Conservation (phyloP, 2,329 filamentous ascomycete species). For the Exserohilum turcica region DNA sequence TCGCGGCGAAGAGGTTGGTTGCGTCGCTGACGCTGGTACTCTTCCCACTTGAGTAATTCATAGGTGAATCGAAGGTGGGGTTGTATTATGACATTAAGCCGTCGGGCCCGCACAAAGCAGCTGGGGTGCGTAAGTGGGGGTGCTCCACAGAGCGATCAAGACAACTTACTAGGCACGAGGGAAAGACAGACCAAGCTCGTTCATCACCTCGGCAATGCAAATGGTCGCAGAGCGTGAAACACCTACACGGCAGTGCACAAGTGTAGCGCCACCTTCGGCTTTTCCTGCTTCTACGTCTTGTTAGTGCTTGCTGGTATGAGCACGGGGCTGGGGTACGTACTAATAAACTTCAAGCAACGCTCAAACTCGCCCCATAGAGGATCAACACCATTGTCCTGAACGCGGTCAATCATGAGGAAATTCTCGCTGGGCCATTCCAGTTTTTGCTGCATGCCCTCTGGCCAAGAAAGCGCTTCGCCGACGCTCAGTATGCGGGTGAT, state of each 20-base stretch:
- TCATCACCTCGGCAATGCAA: conserved; percentile 99
- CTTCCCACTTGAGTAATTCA: conserved; percentile 95
- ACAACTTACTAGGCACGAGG: conserved; percentile 77
- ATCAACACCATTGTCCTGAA: conserved; percentile 97
- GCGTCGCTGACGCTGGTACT: conserved; percentile 67
- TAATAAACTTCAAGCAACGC: conserved; percentile 87
- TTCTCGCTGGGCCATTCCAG: conserved; percentile 78
- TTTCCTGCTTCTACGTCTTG: conserved; percentile 73
- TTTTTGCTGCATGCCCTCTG: conserved; percentile 61
- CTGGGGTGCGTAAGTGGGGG: conserved; percentile 40
- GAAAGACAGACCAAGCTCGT: conserved; percentile 76
- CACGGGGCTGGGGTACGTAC: conserved; percentile 60
- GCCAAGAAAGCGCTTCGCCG: conserved; percentile 86
- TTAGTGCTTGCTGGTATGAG: conserved; percentile 10
- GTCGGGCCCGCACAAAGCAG: conserved; percentile 89
- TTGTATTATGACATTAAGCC: conserved; percentile 97
- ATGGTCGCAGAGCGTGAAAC: conserved; percentile 96
- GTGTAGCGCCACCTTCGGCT: conserved; percentile 75
- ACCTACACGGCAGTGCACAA: conserved; percentile 95
- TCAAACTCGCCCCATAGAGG: conserved; percentile 84
- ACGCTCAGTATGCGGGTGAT: conserved; percentile 90
- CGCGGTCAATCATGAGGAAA: conserved; percentile 77
- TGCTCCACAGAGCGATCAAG: neutral
- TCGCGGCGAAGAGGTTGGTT: conserved; percentile 68
- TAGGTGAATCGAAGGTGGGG: conserved; percentile 91